phyloP scores from a whole-genome alignment of 2,329 filamentous ascomycete genomes.

The Whalleya microplaca region DNA sequence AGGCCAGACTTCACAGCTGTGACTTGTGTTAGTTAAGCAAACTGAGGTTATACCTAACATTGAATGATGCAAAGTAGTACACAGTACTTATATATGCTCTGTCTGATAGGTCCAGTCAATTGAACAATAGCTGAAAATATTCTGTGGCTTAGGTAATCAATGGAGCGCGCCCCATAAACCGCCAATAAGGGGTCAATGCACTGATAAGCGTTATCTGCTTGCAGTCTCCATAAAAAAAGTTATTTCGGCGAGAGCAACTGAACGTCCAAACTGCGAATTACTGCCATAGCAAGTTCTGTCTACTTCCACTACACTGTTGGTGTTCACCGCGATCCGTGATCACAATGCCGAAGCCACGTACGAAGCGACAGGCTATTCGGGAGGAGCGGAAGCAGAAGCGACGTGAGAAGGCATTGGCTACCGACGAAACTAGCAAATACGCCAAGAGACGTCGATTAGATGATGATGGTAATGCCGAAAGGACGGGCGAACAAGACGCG shows the following conservation, averaged over 20 bases:
- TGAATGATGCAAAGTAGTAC: too few relatives aligned
- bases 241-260: constrained; percentile 14
- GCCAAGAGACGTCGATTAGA: constrained; percentile 36
- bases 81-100: too few relatives aligned
- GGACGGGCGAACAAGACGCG: constrained; percentile 18
- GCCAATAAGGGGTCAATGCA: too few relatives aligned
- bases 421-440: constrained; percentile 18
- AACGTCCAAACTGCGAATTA: not conserved
- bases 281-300: not conserved
- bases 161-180: too few relatives aligned
- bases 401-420: constrained; percentile 28
- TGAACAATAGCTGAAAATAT: too few relatives aligned
- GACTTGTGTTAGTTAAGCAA: too few relatives aligned
- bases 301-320: not conserved
- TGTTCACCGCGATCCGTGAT: not conserved
- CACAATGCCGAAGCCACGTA: constrained; percentile 39
- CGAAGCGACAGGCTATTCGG: constrained; percentile 40
- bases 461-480: constrained; percentile 24
- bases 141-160: too few relatives aligned
- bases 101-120: too few relatives aligned
- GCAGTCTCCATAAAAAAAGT: constrained; percentile 18
- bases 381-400: constrained; percentile 39
- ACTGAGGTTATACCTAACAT: too few relatives aligned
- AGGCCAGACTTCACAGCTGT: too few relatives aligned
- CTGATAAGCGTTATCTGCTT: constrained; percentile 11